Evolutionary conservation across 148 eudicot species (phyloP).

Genomic region (Chenopodium formosanum): DNA sequence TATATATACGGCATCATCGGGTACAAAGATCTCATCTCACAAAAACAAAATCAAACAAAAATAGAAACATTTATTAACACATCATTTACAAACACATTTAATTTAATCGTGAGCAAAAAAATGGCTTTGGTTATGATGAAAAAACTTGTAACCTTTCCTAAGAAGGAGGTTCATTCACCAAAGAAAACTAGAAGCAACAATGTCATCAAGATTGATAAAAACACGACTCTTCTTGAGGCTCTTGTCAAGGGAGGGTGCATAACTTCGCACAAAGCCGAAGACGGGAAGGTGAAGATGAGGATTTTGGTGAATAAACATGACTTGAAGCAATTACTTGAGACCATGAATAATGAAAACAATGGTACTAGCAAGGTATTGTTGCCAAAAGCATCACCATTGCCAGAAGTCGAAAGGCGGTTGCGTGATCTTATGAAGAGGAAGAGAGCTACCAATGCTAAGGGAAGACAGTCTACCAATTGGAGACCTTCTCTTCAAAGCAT

Average conservation of each 20-base stretch:
- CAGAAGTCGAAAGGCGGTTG: constrained; percentile 33
- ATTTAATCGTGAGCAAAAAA: neutral
- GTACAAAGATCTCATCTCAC: constrained; percentile 9
- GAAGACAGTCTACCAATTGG: constrained; percentile 36
- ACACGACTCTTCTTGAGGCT: constrained; percentile 33
- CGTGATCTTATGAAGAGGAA: constrained; percentile 39
- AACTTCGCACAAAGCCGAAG: constrained; percentile 30
- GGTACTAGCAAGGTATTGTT: too few relatives aligned
- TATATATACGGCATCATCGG: constrained; percentile 13
- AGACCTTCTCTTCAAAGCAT: constrained; percentile 66
- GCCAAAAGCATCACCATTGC: neutral
- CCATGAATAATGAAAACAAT: constrained; percentile 16
- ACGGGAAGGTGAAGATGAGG: constrained; percentile 48
- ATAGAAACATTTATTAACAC: neutral
- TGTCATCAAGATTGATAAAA: neutral
- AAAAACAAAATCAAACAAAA: neutral
- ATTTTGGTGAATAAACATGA: constrained; percentile 51
- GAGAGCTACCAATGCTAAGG: constrained; percentile 25
- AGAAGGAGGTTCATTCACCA: constrained; percentile 9
- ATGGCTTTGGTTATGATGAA: constrained; percentile 10
- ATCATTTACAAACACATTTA: too few relatives aligned
- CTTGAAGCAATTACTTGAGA: constrained; percentile 46
- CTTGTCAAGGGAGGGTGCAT: constrained; percentile 33
- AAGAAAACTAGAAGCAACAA: constrained; percentile 2
- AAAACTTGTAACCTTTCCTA: constrained; percentile 15